phyloP scores from a whole-genome alignment of 345 rosid genomes.

The Cardiospermum halicacabum region DNA sequence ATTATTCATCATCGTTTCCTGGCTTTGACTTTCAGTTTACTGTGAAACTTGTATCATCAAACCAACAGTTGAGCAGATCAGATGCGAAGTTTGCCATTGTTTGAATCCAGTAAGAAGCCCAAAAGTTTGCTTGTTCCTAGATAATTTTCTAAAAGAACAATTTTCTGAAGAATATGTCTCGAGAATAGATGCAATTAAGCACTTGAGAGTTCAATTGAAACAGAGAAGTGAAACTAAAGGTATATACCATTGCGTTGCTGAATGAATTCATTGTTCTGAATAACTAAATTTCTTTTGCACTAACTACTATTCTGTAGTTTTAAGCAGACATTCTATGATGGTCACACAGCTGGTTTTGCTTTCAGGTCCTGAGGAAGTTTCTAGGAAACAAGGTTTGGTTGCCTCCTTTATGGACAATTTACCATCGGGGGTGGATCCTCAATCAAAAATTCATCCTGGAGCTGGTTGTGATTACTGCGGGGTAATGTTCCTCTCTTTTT shows the following conservation, averaged over 20 bases:
- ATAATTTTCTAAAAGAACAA: conserved; percentile 48
- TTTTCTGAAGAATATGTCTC: conserved; percentile 57
- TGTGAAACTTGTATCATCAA: conserved; percentile 56
- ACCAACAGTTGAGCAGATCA: conserved; percentile 35
- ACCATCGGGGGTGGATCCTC: conserved; percentile 25
- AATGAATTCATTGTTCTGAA: background rate
- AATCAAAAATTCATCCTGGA: conserved; percentile 25
- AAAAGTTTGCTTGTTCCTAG: conserved; percentile 64
- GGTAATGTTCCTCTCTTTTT: conserved; percentile 26
- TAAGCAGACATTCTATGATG: conserved; percentile 4
- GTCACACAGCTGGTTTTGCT: conserved; percentile 7
- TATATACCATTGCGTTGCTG: conserved; percentile 15
- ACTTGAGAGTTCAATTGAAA: conserved; percentile 18
- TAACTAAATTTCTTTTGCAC: conserved; percentile 1
- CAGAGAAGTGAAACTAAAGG: conserved; percentile 27
- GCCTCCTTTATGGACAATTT: conserved; percentile 4
- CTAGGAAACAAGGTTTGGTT: conserved; percentile 18
- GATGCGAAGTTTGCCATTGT: conserved; percentile 59
- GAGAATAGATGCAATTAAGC: conserved; percentile 39
- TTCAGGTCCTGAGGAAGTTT: conserved; percentile 35
- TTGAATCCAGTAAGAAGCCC: conserved; percentile 53
- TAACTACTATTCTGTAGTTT: background rate
- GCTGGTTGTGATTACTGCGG: conserved; percentile 83
- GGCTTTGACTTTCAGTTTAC: conserved; percentile 40
- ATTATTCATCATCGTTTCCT: background rate